Evolutionary conservation across 1,284 basidiomycete species (phyloP).

Genomic region (Rhodotorula sp.): DNA sequence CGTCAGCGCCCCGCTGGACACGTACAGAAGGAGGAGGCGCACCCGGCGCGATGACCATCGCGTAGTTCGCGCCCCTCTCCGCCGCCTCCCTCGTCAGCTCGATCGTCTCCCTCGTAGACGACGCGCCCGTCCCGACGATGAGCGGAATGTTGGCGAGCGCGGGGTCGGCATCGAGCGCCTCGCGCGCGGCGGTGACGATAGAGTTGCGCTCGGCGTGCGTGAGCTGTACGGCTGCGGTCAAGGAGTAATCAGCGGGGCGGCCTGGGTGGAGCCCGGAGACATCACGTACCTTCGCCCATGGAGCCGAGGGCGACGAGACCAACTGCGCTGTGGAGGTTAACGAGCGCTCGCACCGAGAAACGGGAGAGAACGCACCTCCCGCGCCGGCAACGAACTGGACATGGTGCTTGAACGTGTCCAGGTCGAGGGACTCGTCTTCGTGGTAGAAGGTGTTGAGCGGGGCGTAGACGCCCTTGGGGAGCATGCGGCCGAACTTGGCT

Average conservation of each 20-base stretch:
- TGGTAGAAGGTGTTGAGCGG: constrained; percentile 35
- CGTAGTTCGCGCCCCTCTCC: constrained; percentile 75
- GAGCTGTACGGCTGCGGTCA: constrained; percentile 66
- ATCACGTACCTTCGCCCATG: constrained; percentile 34
- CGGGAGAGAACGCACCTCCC: constrained; percentile 15
- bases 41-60: constrained; percentile 60
- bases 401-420: constrained; percentile 35
- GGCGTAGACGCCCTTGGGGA: constrained; percentile 35
- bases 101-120: constrained; percentile 77
- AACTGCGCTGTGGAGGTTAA: constrained; percentile 11
- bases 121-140: constrained; percentile 80
- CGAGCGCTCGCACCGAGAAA: neutral
- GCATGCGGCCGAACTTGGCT: constrained; percentile 16
- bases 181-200: constrained; percentile 66
- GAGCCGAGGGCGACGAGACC: constrained; percentile 33
- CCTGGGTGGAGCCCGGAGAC: no score
- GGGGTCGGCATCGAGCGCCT: constrained; percentile 70
- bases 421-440: constrained; percentile 25
- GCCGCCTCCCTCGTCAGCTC: constrained; percentile 74
- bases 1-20: neutral
- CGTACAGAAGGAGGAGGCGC: neutral
- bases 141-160: constrained; percentile 67
- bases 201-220: constrained; percentile 67
- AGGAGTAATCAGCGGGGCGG: no score
- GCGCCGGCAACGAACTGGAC: constrained; percentile 26